Conservation (phyloP, 2,329 filamentous ascomycete species). For the Xylariomycetidae sp. region DNA sequence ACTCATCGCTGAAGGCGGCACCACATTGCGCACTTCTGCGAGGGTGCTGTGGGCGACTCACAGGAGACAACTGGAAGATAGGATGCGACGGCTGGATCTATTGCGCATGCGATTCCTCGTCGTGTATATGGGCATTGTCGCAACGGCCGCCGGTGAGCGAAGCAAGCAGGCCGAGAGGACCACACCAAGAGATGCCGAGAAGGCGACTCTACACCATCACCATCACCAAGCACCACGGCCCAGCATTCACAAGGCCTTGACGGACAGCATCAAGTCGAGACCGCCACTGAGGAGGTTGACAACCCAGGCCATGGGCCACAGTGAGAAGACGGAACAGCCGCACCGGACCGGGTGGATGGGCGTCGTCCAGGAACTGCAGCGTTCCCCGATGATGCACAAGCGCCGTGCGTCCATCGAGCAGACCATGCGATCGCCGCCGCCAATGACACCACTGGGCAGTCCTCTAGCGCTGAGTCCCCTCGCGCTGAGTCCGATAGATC, state of each 20-base stretch:
- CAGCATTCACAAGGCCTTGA: conserved; percentile 35
- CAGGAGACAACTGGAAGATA: conserved; percentile 50
- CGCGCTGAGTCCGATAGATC: conserved; percentile 10
- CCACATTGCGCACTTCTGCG: conserved; percentile 41
- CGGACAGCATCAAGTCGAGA: conserved; percentile 39
- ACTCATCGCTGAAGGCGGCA: conserved; percentile 41
- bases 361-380: conserved; percentile 59
- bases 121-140: conserved; percentile 58
- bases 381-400: conserved; percentile 55
- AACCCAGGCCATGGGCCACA: conserved; percentile 49
- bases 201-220: conserved; percentile 17
- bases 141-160: conserved; percentile 29
- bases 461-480: conserved; percentile 12
- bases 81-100: conserved; percentile 54
- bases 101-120: conserved; percentile 62
- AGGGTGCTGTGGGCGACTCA: conserved; percentile 56
- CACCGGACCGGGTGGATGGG: conserved; percentile 57
- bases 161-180: conserved; percentile 28
- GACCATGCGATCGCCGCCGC: conserved; percentile 43
- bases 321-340: conserved; percentile 39
- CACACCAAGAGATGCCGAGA: conserved; percentile 25
- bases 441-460: conserved; percentile 24
- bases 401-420: conserved; percentile 59
- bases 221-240: conserved; percentile 25
- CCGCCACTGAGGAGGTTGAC: conserved; percentile 49